phyloP scores from a whole-genome alignment of 805 yeast genomes.

The Tetrapisispora namnaoensis region DNA sequence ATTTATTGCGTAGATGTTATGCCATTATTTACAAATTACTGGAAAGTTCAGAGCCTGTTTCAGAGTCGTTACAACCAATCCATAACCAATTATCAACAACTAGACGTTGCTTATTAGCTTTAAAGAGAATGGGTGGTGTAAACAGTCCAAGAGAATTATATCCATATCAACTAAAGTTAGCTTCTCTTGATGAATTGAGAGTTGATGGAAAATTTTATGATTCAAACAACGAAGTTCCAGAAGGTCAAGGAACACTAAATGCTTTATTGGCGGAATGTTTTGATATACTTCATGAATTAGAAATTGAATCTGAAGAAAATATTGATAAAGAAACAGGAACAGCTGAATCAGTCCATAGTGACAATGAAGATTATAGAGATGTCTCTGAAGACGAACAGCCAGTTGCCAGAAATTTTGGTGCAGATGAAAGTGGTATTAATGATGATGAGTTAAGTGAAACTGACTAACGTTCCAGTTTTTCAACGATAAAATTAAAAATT shows the following conservation, averaged over 20 bases:
- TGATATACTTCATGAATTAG: conserved; percentile 84
- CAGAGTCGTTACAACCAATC: conserved; percentile 85
- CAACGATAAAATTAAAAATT: too few relatives aligned
- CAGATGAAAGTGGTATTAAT: background rate
- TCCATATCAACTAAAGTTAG: conserved; percentile 92
- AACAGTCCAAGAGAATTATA: conserved; percentile 80
- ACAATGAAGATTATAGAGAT: background rate
- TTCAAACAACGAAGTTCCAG: conserved; percentile 84
- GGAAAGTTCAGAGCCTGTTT: conserved; percentile 90
- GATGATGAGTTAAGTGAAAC: background rate
- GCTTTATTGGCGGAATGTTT: conserved; percentile 89
- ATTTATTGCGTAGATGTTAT: conserved; percentile 80
- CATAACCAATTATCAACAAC: conserved; percentile 92
- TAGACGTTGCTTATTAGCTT: conserved; percentile 78
- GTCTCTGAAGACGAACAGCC: conserved; percentile 2
- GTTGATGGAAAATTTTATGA: conserved; percentile 80
- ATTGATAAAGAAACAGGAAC: background rate
- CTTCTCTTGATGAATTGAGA: conserved; percentile 78
- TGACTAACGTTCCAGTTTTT: background rate
- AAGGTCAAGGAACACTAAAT: conserved; percentile 94
- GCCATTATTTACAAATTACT: conserved; percentile 81
- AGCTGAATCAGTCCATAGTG: background rate
- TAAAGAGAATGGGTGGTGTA: conserved; percentile 87
- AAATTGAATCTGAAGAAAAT: conserved; percentile 61
- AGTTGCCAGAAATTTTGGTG: background rate